Conservation (phyloP, 257 asterid genomes). For the Rauvolfia tetraphylla region DNA sequence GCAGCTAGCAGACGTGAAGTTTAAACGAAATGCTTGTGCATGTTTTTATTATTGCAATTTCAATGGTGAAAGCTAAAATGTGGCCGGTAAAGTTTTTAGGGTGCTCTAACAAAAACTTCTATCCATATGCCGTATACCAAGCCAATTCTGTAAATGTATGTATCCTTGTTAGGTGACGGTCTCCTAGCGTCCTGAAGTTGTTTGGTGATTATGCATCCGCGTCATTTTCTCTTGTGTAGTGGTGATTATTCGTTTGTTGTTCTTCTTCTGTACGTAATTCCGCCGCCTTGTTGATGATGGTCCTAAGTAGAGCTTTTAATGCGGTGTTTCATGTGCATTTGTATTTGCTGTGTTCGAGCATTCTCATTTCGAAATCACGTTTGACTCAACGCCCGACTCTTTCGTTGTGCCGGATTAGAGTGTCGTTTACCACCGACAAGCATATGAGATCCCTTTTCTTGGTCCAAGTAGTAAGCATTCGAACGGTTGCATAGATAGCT, state of each 20-base stretch:
- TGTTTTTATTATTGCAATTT: not conserved
- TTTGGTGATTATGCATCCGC: too few relatives aligned
- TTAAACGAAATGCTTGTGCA: not conserved
- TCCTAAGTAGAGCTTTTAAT: not conserved
- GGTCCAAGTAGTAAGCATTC: too few relatives aligned
- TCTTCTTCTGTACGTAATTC: not conserved
- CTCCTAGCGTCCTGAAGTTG: not conserved
- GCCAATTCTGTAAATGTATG: not conserved
- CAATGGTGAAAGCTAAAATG: not conserved
- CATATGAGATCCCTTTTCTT: too few relatives aligned
- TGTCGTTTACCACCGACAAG: too few relatives aligned
- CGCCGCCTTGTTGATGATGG: not conserved
- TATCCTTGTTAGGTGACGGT: not conserved
- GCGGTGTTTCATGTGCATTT: too few relatives aligned
- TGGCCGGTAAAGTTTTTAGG: not conserved
- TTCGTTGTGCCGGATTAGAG: too few relatives aligned
- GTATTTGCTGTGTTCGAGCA: too few relatives aligned
- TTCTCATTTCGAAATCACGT: too few relatives aligned
- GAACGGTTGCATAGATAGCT: too few relatives aligned
- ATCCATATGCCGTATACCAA: not conserved
- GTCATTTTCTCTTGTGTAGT: not conserved
- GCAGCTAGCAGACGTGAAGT: constrained; percentile 9
- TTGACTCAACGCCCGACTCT: too few relatives aligned
- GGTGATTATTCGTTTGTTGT: not conserved
- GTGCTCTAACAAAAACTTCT: not conserved